Conservation (phyloP, 768 basidiomycete species). For the Rickenella mellea region DNA sequence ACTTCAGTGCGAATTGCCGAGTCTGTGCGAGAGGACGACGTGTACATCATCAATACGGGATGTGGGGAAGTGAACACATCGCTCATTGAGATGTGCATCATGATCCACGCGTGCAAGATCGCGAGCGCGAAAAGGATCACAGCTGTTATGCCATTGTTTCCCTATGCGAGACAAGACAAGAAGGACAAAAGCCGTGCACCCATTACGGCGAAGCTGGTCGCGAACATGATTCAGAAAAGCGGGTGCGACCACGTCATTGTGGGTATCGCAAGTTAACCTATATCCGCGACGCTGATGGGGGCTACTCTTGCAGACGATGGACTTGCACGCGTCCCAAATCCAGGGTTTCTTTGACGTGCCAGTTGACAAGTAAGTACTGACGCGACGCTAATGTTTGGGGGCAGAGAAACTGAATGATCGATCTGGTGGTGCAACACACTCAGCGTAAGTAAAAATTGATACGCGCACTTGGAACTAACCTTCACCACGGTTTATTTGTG, state of each 20-base stretch:
- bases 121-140: slow-evolving; percentile 98
- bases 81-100: slow-evolving; percentile 97
- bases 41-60: slow-evolving; percentile 96
- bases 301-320: slow-evolving; percentile 75
- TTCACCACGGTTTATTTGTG: slow-evolving; percentile 13
- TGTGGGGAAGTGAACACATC: slow-evolving; percentile 83
- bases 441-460: slow-evolving; percentile 37
- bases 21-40: slow-evolving; percentile 95
- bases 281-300: background rate
- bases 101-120: slow-evolving; percentile 99
- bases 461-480: slow-evolving; percentile 5
- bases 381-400: slow-evolving; percentile 4
- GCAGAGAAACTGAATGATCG: slow-evolving; percentile 4
- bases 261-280: slow-evolving; percentile 30
- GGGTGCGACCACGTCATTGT: slow-evolving; percentile 97
- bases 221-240: slow-evolving; percentile 91
- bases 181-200: slow-evolving; percentile 99
- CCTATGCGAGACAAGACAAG: slow-evolving; percentile 96
- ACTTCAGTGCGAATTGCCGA: slow-evolving; percentile 88
- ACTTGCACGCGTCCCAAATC: slow-evolving; percentile 96
- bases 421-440: slow-evolving; percentile 4
- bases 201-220: slow-evolving; percentile 95
- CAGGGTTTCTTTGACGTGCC: slow-evolving; percentile 99
- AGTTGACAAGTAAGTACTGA: slow-evolving; percentile 85
- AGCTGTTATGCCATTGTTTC: slow-evolving; percentile 95